A percentile compares a stretch with the other conserved stretches of the same genome.
Conservation (phyloP, 805 yeast species). For the Teunomyces atbi region DNA sequence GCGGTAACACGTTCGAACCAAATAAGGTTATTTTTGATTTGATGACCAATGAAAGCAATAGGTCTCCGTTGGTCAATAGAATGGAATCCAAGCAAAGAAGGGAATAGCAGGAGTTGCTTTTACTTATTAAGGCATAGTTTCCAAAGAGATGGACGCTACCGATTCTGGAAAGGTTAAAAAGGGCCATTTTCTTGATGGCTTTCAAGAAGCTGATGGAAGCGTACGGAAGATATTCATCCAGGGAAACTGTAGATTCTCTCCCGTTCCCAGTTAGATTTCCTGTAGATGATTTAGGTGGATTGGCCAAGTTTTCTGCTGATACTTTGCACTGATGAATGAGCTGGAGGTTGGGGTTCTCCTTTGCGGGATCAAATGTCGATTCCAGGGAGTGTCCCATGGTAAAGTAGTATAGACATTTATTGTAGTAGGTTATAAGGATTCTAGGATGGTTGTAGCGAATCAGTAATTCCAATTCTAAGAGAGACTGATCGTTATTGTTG, state of each 20-base stretch:
- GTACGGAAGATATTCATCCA: constrained; percentile 28
- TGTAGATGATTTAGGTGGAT: constrained; percentile 24
- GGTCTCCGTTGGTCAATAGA: constrained; percentile 37
- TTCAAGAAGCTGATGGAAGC: constrained; percentile 38
- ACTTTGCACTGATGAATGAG: constrained; percentile 22
- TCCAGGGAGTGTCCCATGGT: constrained; percentile 24
- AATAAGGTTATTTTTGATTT: constrained; percentile 25
- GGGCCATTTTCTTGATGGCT: constrained; percentile 37
- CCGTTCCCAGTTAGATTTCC: constrained; percentile 3
- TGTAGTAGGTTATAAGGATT: constrained; percentile 40
- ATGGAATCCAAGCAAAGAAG: constrained; percentile 37
- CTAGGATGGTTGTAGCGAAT: constrained; percentile 37
- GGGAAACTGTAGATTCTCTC: constrained; percentile 8
- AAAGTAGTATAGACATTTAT: constrained; percentile 38
- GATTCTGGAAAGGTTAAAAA: constrained; percentile 30
- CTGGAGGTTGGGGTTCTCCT: constrained; percentile 24
- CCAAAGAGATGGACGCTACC: constrained; percentile 34
- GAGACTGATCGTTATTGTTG: constrained; percentile 33
- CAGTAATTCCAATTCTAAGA: constrained; percentile 37
- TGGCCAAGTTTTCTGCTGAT: constrained; percentile 25
- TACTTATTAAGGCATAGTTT: constrained; percentile 28
- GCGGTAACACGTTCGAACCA: constrained; percentile 20
- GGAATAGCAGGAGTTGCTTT: constrained; percentile 10
- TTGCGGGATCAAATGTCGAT: constrained; percentile 12
- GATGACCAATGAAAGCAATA: constrained; percentile 30